Conservation (phyloP, 2,329 filamentous ascomycete genomes). For the Epichloe scottii region DNA sequence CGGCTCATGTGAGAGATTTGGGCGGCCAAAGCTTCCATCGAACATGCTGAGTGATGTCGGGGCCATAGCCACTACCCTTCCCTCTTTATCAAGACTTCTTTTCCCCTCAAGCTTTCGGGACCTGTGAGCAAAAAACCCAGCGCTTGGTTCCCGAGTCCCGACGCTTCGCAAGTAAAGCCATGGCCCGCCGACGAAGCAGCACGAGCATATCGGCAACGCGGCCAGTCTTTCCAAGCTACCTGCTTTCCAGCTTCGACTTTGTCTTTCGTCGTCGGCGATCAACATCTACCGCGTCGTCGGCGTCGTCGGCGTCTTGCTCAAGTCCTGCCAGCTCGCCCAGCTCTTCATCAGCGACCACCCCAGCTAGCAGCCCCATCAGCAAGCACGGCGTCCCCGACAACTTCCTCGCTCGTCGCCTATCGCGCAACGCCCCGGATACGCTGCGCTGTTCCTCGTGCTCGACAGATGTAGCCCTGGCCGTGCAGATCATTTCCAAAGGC, state of each 20-base stretch:
- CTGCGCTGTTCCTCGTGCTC: conserved; percentile 47
- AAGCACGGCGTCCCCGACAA: conserved; percentile 5
- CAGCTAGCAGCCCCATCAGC: conserved; percentile 14
- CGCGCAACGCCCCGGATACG: conserved; percentile 37
- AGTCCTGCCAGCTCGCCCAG: conserved; percentile 11
- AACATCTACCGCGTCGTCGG: conserved; percentile 12
- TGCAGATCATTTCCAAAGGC: conserved; percentile 52
- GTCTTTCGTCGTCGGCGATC: conserved; percentile 32
- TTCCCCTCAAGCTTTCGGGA: too few species aligned
- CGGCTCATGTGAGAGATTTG: too few species aligned
- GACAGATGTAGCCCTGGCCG: conserved; percentile 45
- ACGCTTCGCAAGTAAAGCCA: background rate
- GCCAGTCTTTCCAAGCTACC: conserved; percentile 36
- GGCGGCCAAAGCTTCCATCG: too few species aligned
- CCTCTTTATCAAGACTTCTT: too few species aligned
- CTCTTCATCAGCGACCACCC: conserved; percentile 17
- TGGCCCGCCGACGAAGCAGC: conserved; percentile 11
- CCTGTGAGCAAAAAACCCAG: background rate
- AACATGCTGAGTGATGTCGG: too few species aligned
- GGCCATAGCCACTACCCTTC: too few species aligned
- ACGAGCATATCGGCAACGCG: conserved; percentile 28
- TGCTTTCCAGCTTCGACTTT: conserved; percentile 38
- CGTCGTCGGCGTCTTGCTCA: conserved; percentile 19
- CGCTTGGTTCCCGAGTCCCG: background rate
- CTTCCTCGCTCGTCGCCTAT: conserved; percentile 19